These are phyloP conservation scores for Sisymbrium irio DNA, from an alignment of 345 rosid genomes.

Conservation along the genomic window DNA sequence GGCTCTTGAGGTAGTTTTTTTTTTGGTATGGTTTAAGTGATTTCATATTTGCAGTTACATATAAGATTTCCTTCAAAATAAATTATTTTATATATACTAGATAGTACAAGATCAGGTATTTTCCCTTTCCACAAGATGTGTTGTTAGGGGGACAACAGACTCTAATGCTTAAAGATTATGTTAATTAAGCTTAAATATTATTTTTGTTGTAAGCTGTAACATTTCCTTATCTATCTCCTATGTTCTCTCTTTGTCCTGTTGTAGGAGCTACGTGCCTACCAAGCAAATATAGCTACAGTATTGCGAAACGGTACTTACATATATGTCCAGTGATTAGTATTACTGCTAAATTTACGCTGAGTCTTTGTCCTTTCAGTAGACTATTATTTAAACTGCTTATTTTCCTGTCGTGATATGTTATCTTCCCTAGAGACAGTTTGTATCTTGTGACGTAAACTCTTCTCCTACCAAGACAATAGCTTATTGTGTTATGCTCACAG, in stretches of 20 bases:
- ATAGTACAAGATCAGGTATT: background rate
- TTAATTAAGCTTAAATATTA: background rate
- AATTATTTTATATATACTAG: slow-evolving; percentile 3
- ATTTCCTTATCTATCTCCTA: slow-evolving; percentile 4
- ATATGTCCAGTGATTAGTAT: background rate
- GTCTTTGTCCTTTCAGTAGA: background rate
- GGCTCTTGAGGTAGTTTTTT: slow-evolving; percentile 79
- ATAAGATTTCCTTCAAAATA: background rate
- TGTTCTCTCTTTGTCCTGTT: slow-evolving; percentile 27
- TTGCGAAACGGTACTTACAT: slow-evolving; percentile 74
- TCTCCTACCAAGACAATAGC: slow-evolving; percentile 3
- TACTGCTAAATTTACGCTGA: background rate
- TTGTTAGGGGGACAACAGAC: background rate
- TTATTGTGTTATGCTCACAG: slow-evolving; percentile 6
- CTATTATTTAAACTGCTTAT: background rate
- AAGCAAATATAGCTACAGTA: slow-evolving; percentile 96
- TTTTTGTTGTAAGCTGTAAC: slow-evolving; percentile 7
- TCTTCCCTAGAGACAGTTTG: slow-evolving; percentile 3
- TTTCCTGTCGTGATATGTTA: background rate
- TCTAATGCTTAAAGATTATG: background rate
- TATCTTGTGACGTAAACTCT: slow-evolving; percentile 2
- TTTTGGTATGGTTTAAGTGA: background rate
- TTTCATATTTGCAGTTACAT: background rate
- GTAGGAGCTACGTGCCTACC: slow-evolving; percentile 97
- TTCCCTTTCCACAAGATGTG: background rate